phyloP scores from a whole-genome alignment of 306 rosid genomes.

The Cyclanthera cordifolia region DNA sequence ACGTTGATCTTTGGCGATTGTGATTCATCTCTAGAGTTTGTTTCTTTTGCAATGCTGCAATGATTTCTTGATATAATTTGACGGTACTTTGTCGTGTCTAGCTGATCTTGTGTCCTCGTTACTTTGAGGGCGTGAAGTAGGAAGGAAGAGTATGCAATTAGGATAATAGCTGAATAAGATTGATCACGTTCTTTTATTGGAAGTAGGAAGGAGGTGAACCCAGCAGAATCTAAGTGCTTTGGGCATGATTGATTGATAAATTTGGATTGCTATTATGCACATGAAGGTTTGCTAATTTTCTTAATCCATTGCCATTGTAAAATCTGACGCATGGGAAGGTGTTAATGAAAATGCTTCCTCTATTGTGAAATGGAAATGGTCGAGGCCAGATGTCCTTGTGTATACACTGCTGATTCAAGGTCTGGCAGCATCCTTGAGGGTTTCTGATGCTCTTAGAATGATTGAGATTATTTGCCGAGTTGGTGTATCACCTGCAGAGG shows the following conservation, averaged over 20 bases:
- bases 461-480: constrained; percentile 64
- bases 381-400: constrained; percentile 55
- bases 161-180: not conserved
- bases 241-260: not conserved
- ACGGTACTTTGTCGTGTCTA: not conserved
- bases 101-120: not conserved
- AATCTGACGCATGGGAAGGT: constrained; percentile 26
- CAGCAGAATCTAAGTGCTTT: not conserved
- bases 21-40: not conserved
- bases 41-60: not conserved
- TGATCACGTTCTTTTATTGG: not conserved
- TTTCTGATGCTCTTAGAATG: constrained; percentile 76
- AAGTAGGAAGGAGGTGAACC: not conserved
- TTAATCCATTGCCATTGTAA: not conserved
- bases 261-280: not conserved
- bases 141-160: not conserved
- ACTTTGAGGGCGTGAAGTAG: not conserved
- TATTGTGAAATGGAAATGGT: constrained; percentile 75
- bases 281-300: not conserved
- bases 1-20: not conserved
- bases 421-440: constrained; percentile 66
- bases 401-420: constrained; percentile 57
- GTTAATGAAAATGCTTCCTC: constrained; percentile 30
- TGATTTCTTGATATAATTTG: not conserved
- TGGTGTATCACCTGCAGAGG: constrained; percentile 80